phyloP scores from a whole-genome alignment of 73 alveolate species.

The Stentor roeselii region DNA sequence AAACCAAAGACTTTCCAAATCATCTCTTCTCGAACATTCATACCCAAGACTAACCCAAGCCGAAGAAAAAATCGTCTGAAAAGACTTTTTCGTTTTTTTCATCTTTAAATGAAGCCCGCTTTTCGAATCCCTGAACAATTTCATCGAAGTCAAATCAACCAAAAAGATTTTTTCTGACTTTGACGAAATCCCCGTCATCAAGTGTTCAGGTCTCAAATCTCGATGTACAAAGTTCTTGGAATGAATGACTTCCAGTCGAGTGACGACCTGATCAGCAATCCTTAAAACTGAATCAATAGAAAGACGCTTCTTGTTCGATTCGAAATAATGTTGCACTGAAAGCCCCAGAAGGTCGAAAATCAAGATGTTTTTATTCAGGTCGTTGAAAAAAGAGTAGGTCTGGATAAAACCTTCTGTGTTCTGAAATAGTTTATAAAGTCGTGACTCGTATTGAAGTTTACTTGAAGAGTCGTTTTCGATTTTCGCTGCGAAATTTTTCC shows the following conservation, averaged over 20 bases:
- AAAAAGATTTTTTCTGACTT: background rate
- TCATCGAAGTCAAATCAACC: background rate
- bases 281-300: background rate
- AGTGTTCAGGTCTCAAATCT: background rate
- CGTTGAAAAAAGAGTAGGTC: no score
- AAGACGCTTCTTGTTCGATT: background rate
- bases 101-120: slow-evolving; percentile 49
- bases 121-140: slow-evolving; percentile 53
- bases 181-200: background rate
- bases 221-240: background rate
- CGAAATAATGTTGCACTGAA: background rate
- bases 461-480: no score
- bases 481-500: no score
- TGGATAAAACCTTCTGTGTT: no score
- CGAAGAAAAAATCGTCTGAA: background rate
- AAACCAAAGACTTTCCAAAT: background rate
- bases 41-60: background rate
- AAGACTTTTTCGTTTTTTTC: slow-evolving; percentile 37
- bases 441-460: no score
- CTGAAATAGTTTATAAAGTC: no score
- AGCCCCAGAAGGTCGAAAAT: slow-evolving; percentile 1
- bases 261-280: background rate
- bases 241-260: background rate
- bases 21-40: background rate
- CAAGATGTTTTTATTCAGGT: no score